Evolutionary conservation across 192 early-diverging fungal genomes (phyloP), one percentile per base, ranked within the genome.

Genomic region (Cladochytrium replicatum): DNA sequence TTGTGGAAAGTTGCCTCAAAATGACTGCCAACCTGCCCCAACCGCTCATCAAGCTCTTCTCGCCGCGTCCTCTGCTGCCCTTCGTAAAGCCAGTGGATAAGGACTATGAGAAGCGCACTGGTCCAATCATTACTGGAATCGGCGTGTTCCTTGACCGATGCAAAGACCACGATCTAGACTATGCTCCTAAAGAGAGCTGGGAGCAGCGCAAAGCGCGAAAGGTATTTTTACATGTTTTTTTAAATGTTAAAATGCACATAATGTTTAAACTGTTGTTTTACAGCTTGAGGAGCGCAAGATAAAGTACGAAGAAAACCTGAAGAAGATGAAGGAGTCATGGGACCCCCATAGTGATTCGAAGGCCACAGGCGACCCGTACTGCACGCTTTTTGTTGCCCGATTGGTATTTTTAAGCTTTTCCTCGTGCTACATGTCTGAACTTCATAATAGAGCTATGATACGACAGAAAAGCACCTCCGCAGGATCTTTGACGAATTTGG

Each of bases 361-460:
- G 11, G 76, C 82, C 4, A 71, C 73, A 0, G 80, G 83, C 2
- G 89, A 97, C 64, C 89, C 93, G 0, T 97, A 88, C 78, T 89
- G 91, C 50, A 93, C 91, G 8, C 62, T 95, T 3, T 87, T 95
- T 48, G 84, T 97, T 0, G 81, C 78, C 21, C 78, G 89, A 19
- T 66, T 97, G 58, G 83, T 84, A 63, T 5, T 44, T 46, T 11
- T 21, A n/a, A n/a, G n/a, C n/a, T n/a, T n/a, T n/a, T n/a, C n/a
- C n/a, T n/a, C n/a, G n/a, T n/a, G n/a, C n/a, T n/a, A n/a, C n/a
- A n/a, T n/a, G n/a, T n/a, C n/a, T n/a, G n/a, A n/a, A 6, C 0
- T 44, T 22, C 8, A 21, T n/a, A 13, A 11, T 41, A 85, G 77
- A 71, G 63, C 44, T 85, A 86, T 56, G 69, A 80, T 28, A 68